Evolutionary conservation across 163 green algal species (phyloP).

Genomic region (Coccomyxa subellipsoidea): DNA sequence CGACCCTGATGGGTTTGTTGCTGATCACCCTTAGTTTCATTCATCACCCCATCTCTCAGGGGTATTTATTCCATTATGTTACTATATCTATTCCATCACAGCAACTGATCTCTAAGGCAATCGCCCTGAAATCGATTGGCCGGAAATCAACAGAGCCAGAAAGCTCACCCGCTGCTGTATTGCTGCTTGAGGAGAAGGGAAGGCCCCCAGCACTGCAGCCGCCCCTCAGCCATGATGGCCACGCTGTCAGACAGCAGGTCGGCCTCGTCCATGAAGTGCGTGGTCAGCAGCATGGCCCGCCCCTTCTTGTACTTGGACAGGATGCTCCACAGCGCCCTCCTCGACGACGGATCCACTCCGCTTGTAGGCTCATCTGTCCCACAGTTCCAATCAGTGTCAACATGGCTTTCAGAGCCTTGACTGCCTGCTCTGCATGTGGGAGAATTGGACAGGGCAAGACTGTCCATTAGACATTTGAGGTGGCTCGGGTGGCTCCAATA

Average conservation of each 20-base stretch:
- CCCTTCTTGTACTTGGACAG: neutral
- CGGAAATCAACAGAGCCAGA: too few species aligned
- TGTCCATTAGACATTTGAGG: too few species aligned
- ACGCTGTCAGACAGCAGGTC: slow-evolving; percentile 51
- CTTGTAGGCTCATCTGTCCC: neutral
- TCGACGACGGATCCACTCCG: slow-evolving; percentile 32
- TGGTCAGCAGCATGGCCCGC: slow-evolving; percentile 49
- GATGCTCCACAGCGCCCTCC: slow-evolving; percentile 27
- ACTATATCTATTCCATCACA: too few species aligned
- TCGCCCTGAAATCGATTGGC: too few species aligned
- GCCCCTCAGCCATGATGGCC: slow-evolving; percentile 52
- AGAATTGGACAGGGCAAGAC: too few species aligned
- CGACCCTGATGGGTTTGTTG: too few species aligned
- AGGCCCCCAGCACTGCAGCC: slow-evolving; percentile 28
- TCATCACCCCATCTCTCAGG: too few species aligned
- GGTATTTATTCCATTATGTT: too few species aligned
- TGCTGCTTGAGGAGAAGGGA: slow-evolving; percentile 33
- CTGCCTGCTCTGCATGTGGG: too few species aligned
- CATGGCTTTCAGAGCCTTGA: neutral
- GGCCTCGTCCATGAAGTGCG: slow-evolving; percentile 65
- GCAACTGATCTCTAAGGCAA: too few species aligned
- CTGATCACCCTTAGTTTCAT: too few species aligned
- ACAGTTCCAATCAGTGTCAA: neutral
- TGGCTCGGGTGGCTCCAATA: too few species aligned
- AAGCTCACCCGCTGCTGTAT: slow-evolving; percentile 33